Base-by-base conservation (phyloP, 2,329 filamentous ascomycete species). In the Calycina herbarum region DNA sequence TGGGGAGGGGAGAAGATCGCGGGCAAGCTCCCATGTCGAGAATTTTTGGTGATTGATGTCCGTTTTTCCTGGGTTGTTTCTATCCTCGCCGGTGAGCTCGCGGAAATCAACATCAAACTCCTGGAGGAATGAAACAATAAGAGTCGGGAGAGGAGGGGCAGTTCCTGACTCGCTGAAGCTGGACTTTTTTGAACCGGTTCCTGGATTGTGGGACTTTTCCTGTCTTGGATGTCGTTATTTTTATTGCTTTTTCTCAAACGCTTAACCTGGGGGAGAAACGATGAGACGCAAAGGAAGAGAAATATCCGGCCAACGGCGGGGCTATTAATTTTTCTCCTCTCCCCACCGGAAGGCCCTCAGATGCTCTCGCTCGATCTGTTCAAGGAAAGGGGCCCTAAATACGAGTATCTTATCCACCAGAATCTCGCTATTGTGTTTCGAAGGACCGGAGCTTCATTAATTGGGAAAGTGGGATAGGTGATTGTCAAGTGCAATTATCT, bases 91-190 rank as follows among this genome's bases (percentile, higher is more conserved):
- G 56, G 29, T 33, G 29, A 33, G 35, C 35, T 35, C 31, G 27
- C 56, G 29, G 56, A 13, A 57, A n/a, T 17, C 56, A 57, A 24
- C 13, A 17, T n/a, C 54, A 15, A 35, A 35, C 5, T 33, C n/a
- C 15, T n/a, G 17, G 29, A 57, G 56, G 56, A 31, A 57, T 57
- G 56, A 57, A 57, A 57, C 56, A 17, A 33, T 31, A 57, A 57
- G 11, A 33, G 56, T 35, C 56, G 27, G 56, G 15, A 31, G n/a
- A 33, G 15, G 56, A 57, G 56, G 56, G 56, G 56, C 7, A 57
- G 17, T 33, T 57, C 20, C 48, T 54, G 48, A 54, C 48, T 54
- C 48, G 48, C 48, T 54, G 20, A 24, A 54, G 48, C 48, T 54
- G 20, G 38, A 40, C 38, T 17, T 17, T 38, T 38, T 13, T 51